Evolutionary conservation across 345 rosid genomes (phyloP).

Genomic region (Excoecaria cochinchinensis): DNA sequence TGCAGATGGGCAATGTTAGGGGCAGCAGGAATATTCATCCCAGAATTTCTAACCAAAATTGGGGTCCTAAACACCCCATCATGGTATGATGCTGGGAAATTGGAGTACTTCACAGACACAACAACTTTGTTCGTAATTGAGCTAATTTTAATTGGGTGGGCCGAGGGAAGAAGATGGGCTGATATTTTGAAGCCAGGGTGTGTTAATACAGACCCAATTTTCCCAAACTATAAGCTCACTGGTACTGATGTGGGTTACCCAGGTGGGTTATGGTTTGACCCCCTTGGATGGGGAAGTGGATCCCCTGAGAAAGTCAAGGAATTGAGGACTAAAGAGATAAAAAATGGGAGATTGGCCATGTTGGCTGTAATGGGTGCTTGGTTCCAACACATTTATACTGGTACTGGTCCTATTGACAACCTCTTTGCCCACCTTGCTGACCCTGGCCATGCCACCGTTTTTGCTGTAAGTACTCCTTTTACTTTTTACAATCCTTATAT

Average conservation of each 20-base stretch:
- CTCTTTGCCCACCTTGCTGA: slow-evolving; percentile 95
- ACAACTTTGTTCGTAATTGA: slow-evolving; percentile 69
- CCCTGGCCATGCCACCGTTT: slow-evolving; percentile 94
- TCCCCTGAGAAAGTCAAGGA: slow-evolving; percentile 84
- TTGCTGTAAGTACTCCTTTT: slow-evolving; percentile 53
- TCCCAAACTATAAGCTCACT: slow-evolving; percentile 95
- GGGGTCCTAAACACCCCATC: slow-evolving; percentile 93
- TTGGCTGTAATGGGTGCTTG: slow-evolving; percentile 99
- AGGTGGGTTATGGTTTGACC: slow-evolving; percentile 99
- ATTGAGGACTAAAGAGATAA: slow-evolving; percentile 91
- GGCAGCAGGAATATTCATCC: slow-evolving; percentile 95
- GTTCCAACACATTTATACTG: slow-evolving; percentile 98
- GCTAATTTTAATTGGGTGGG: slow-evolving; percentile 90
- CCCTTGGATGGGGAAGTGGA: slow-evolving; percentile 89
- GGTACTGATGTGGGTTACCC: slow-evolving; percentile 99
- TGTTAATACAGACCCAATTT: slow-evolving; percentile 92
- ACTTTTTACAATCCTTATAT: too few relatives aligned
- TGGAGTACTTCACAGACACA: slow-evolving; percentile 80
- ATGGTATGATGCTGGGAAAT: slow-evolving; percentile 86
- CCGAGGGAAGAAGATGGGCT: slow-evolving; percentile 97
- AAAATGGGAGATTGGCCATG: slow-evolving; percentile 95
- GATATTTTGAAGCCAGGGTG: slow-evolving; percentile 94
- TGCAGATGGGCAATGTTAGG: slow-evolving; percentile 99
- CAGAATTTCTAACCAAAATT: slow-evolving; percentile 82
- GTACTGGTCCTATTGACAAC: slow-evolving; percentile 95